Evolutionary conservation across 495 filamentous ascomycete species (phyloP), one percentile per base, ranked within the genome.

Genomic region (Jackrogersella multiformis): DNA sequence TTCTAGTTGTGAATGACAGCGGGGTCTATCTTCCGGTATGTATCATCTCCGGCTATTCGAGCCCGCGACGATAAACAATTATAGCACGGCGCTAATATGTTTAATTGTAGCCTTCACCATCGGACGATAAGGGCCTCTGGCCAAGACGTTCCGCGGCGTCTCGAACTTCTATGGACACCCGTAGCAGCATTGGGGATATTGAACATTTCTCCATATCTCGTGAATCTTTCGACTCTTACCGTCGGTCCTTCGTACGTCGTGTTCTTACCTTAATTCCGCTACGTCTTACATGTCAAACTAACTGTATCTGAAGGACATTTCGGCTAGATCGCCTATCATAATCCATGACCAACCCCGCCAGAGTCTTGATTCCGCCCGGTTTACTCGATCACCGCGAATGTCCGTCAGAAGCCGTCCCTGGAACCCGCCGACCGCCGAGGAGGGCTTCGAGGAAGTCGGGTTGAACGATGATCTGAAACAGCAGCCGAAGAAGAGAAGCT

Each of bases 181-280:
- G 85, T 24, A 87, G 85, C 69, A 84, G 89, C 56, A 80, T 93
- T 56, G 83, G 88, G 70, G 90, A 94, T 60, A 92, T 93, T 72
- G 95, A 98, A 71, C 94, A 92, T 20, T 99, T 99, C 78, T 92
- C 90, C 53, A 99, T 99, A 78, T 97, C 95, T 28, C 88, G 95
- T 68, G 95, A 99, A 79, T 97, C 93, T 7, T 99, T 98, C 76
- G 95, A 99, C 75, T 97, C 94, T 24, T 99, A 99, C 76, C 86
- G 95, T 52, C 89, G 95, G 64, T 97, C 95, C 60, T 99, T 99
- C 81, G 94, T 96, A 85, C 56, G 90, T 82, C 20, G 18, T 45
- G 41, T 18, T 45, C 41, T 18, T 28, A 20, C 59, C 34, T 18
- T 20, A 6, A 41, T 21, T 52, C 15, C 55, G 32, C 42, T 44